These are phyloP conservation scores for Euphorbia peplus DNA, from an alignment of 345 rosid species.

Conservation along the genomic window DNA sequence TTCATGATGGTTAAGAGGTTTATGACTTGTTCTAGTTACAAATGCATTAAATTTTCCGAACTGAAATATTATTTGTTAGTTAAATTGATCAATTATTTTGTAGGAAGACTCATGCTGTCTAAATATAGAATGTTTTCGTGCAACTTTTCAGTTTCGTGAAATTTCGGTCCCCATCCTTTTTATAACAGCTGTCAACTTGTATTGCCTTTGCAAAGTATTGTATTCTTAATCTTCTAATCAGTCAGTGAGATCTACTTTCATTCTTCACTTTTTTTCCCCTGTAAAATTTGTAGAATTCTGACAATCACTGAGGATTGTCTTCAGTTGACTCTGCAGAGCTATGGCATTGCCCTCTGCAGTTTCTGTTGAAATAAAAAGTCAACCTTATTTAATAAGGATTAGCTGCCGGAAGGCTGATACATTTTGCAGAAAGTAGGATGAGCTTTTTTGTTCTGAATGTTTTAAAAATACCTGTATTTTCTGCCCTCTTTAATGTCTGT, in stretches of 20 bases:
- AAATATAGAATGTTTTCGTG: conserved; percentile 9
- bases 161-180: conserved; percentile 27
- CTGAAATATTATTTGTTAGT: conserved; percentile 5
- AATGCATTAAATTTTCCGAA: conserved; percentile 5
- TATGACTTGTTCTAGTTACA: neutral
- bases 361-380: conserved; percentile 14
- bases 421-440: conserved; percentile 6
- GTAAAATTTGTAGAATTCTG: conserved; percentile 27
- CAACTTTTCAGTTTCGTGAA: conserved; percentile 3
- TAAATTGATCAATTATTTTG: too few relatives aligned
- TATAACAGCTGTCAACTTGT: conserved; percentile 5
- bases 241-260: conserved; percentile 2
- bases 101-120: conserved; percentile 5
- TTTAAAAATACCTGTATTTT: conserved; percentile 7
- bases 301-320: conserved; percentile 22
- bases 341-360: conserved; percentile 14
- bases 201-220: conserved; percentile 10
- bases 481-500: neutral
- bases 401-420: conserved; percentile 2
- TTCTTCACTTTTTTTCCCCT: conserved; percentile 18
- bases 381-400: conserved; percentile 1
- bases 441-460: neutral
- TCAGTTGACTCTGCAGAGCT: conserved; percentile 6
- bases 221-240: conserved; percentile 2
- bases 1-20: neutral